Evolutionary conservation across 2,329 filamentous ascomycete genomes (phyloP).

Genomic region (Beauveria australis): DNA sequence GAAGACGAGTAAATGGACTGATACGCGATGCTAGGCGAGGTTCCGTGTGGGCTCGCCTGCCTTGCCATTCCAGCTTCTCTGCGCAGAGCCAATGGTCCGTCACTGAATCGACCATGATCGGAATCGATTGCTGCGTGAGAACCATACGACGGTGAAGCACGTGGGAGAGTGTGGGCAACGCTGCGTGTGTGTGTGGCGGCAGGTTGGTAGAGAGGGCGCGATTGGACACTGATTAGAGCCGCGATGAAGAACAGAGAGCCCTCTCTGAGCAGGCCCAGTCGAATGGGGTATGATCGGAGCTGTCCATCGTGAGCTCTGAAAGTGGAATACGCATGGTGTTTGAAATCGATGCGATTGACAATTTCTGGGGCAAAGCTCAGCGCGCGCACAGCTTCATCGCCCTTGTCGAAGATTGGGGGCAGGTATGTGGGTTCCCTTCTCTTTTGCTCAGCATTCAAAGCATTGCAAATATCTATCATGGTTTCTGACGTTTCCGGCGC

Average conservation of each 20-base stretch:
- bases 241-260: conserved; percentile 57
- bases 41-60: not conserved
- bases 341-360: conserved; percentile 41
- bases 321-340: conserved; percentile 46
- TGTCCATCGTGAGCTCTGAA: conserved; percentile 47
- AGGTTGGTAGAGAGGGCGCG: conserved; percentile 28
- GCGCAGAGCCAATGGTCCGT: conserved; percentile 17
- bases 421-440: conserved; percentile 54
- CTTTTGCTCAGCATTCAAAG: conserved; percentile 49
- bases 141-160: not conserved
- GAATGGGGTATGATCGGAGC: conserved; percentile 39
- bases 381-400: conserved; percentile 45
- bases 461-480: conserved; percentile 39
- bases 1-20: conserved; percentile 33
- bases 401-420: conserved; percentile 52
- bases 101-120: conserved; percentile 32
- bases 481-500: conserved; percentile 43
- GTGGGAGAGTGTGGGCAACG: conserved; percentile 12
- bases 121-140: conserved; percentile 27
- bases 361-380: conserved; percentile 48
- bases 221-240: conserved; percentile 32
- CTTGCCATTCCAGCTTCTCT: not conserved
- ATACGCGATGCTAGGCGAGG: not conserved
- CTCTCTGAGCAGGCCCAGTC: conserved; percentile 50
- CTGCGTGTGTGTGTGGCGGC: conserved; percentile 31